Conservation (phyloP, 129 eudicot species). For the Chrysanthemum lavandulifolium region DNA sequence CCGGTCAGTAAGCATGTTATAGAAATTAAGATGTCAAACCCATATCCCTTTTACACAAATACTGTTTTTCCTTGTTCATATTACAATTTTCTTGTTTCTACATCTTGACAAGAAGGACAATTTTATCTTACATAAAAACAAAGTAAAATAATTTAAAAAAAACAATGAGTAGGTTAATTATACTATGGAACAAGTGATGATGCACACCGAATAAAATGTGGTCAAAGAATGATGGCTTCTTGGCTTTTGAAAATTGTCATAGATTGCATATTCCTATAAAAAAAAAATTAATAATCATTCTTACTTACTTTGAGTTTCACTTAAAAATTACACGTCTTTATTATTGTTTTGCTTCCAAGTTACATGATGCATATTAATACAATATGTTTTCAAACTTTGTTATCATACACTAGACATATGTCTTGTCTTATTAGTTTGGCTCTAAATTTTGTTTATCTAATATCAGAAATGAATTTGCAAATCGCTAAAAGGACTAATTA, state of each 20-base stretch:
- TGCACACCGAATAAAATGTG: conserved; percentile 14
- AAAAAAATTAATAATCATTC: not conserved
- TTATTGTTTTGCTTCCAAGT: no score
- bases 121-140: not conserved
- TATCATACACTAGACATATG: no score
- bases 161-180: not conserved
- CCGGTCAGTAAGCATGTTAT: no score
- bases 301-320: not conserved
- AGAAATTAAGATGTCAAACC: not conserved
- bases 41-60: not conserved
- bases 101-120: not conserved
- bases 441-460: no score
- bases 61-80: not conserved
- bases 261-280: not conserved
- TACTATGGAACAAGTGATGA: not conserved
- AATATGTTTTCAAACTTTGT: no score
- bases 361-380: no score
- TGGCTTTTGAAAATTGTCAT: conserved; percentile 15
- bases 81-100: not conserved
- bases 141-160: not conserved
- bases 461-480: no score
- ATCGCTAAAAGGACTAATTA: no score
- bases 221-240: conserved; percentile 15
- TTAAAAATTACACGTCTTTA: no score
- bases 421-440: no score